A percentile compares a stretch with the other conserved stretches of the same genome.
These are phyloP conservation scores for Salicornia ramosissima DNA, from an alignment of 148 eudicot species.

Conservation along the genomic window DNA sequence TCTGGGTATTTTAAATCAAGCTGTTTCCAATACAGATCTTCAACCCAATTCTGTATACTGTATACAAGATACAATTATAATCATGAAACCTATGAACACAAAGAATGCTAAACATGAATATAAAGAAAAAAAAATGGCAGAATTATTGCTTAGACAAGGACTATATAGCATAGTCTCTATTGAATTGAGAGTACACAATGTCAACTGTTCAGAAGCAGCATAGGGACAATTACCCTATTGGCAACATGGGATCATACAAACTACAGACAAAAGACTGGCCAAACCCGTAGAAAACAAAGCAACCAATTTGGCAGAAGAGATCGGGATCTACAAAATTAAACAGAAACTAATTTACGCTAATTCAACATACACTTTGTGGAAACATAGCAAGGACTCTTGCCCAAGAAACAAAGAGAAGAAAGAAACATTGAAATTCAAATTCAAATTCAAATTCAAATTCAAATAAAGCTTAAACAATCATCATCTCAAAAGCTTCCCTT, in stretches of 20 bases:
- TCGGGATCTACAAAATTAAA: neutral
- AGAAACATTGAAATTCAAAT: too few species aligned
- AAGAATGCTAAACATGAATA: neutral
- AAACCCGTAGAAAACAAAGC: neutral
- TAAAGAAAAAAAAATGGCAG: neutral
- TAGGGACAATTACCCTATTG: neutral
- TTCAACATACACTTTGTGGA: too few species aligned
- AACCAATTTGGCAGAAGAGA: neutral
- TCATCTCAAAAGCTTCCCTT: too few species aligned
- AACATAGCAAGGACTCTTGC: too few species aligned
- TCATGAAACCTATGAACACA: neutral
- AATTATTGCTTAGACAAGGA: neutral
- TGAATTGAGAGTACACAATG: too few species aligned
- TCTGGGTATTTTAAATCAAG: slow-evolving; percentile 83
- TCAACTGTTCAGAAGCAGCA: neutral
- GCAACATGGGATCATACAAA: neutral
- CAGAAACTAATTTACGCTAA: neutral
- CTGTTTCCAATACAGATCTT: slow-evolving; percentile 95
- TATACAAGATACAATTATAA: neutral
- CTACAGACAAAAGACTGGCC: neutral
- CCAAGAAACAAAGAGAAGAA: too few species aligned
- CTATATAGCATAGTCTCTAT: too few species aligned
- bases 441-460: too few species aligned
- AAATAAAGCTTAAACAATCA: too few species aligned
- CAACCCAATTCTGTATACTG: slow-evolving; percentile 93